Base-by-base conservation (phyloP, 2,329 filamentous ascomycete species). In the Cordyceps farinosa region DNA sequence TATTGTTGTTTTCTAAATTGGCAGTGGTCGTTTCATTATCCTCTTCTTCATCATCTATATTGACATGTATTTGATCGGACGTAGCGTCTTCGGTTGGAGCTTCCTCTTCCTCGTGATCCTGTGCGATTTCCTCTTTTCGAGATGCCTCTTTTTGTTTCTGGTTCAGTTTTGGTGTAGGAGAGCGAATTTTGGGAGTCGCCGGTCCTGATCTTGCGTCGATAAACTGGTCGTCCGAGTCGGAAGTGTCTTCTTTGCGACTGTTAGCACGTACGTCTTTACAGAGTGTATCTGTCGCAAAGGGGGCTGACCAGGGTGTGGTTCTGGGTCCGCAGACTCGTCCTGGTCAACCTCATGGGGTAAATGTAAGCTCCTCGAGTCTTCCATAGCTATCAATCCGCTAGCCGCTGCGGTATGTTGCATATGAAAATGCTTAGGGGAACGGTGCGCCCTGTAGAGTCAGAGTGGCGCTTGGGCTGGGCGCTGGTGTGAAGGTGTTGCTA, bases 161-260 rank as follows among this genome's bases (percentile, higher is more conserved):
- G 80, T 61, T 84, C 76, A 30, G 83, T 86, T 66, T 78, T 81
- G 84, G 86, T 61, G 87, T 81, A 27, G 84, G 82, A 15, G 83
- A 83, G 65, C 71, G 74, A 47, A 73, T 70, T 6, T 73, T 75
- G 9, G 76, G 78, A 71, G 74, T 83, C 67, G 69, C 74, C 64
- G 71, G 78, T 62, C 74, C 81, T 40, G 85, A 87, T 61, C 84
- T 84, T 40, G 87, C 87, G 72, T 90, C 87, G 57, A 84, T 88
- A 74, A 88, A 90, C 75, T 89, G 87, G 68, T 90, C 87, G 52
- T 89, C 87, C 34, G 85, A 88, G 66, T 89, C 87, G 55, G 86
- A 87, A 36, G 78, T 79, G 65, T 83, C 83, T 76, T 73, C 74
- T 74, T 50, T 13, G 3, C 6, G 8, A 5, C 10, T 36, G 50